These are phyloP conservation scores for Pseudonitzschia delicatissima DNA, from an alignment of 108 stramenopile species.

Conservation along the genomic window DNA sequence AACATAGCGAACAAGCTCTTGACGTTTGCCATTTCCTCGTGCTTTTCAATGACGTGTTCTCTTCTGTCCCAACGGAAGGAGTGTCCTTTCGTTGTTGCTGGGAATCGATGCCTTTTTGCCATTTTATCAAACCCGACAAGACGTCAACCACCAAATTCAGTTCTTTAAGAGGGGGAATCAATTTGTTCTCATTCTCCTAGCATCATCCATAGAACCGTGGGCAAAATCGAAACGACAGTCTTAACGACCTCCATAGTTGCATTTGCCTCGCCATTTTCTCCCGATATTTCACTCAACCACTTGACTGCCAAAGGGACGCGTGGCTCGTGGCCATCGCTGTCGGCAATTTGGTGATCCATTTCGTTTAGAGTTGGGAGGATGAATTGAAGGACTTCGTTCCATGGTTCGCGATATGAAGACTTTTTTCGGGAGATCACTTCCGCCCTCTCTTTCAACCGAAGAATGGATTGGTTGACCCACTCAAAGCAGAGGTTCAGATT, in stretches of 20 bases:
- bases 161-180: not conserved
- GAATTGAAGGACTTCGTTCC: conserved; percentile 6
- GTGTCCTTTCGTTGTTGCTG: not conserved
- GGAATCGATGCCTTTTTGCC: not conserved
- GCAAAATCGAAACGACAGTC: not conserved
- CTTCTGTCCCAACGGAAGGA: not conserved
- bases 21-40: not conserved
- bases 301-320: not conserved
- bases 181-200: not conserved
- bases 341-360: conserved; percentile 2
- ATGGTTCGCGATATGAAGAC: not conserved
- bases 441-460: conserved; percentile 4
- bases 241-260: not conserved
- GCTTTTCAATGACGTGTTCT: not conserved
- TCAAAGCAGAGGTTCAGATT: not conserved
- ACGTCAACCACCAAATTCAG: not conserved
- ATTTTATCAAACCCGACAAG: not conserved
- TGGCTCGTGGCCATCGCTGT: not conserved
- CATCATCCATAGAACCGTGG: conserved; percentile 17
- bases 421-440: conserved; percentile 5
- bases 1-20: conserved; percentile 3
- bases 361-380: conserved; percentile 8
- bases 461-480: conserved; percentile 7
- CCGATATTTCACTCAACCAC: conserved; percentile 1
- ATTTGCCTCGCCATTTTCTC: not conserved